Evolutionary conservation across 2,329 filamentous ascomycete species (phyloP).

Genomic region (Fusarium sp.): DNA sequence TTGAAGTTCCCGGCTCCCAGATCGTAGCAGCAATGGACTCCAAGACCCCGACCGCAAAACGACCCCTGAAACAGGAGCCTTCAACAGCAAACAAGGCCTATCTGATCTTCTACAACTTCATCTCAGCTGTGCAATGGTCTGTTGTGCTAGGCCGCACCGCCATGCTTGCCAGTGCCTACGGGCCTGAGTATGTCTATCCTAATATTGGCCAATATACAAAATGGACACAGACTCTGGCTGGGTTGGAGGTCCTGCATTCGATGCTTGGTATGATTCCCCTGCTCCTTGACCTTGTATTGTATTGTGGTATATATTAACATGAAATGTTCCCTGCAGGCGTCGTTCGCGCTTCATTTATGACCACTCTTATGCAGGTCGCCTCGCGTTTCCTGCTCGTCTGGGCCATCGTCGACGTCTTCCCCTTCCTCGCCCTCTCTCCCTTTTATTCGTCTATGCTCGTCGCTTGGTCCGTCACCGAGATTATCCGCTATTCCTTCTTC

Average conservation of each 20-base stretch:
- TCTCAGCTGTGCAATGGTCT: constrained; percentile 81
- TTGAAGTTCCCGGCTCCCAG: not conserved
- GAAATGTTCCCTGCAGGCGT: constrained; percentile 64
- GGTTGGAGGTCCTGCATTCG: constrained; percentile 85
- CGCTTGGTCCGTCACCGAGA: constrained; percentile 91
- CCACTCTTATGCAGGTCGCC: constrained; percentile 89
- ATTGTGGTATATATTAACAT: not conserved
- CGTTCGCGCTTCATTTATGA: constrained; percentile 85
- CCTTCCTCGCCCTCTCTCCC: constrained; percentile 66
- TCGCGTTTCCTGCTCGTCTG: constrained; percentile 90
- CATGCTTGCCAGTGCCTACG: constrained; percentile 60
- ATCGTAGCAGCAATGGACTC: constrained; percentile 31
- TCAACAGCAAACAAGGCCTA: constrained; percentile 68
- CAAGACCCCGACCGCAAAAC: constrained; percentile 33
- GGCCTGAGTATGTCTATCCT: constrained; percentile 67
- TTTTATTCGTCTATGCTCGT: constrained; percentile 81
- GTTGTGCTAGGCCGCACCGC: constrained; percentile 77
- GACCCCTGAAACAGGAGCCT: constrained; percentile 37
- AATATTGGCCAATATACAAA: constrained; percentile 74
- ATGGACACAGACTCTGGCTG: constrained; percentile 84
- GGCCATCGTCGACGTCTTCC: constrained; percentile 81
- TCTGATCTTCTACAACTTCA: constrained; percentile 85
- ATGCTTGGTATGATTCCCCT: constrained; percentile 67
- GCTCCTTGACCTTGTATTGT: not conserved
- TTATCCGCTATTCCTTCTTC: constrained; percentile 93